A percentile compares a stretch with the other conserved stretches of the same genome.
These are phyloP conservation scores for Ustilago curta DNA, from an alignment of 1,284 basidiomycete genomes.

Conservation along the genomic window DNA sequence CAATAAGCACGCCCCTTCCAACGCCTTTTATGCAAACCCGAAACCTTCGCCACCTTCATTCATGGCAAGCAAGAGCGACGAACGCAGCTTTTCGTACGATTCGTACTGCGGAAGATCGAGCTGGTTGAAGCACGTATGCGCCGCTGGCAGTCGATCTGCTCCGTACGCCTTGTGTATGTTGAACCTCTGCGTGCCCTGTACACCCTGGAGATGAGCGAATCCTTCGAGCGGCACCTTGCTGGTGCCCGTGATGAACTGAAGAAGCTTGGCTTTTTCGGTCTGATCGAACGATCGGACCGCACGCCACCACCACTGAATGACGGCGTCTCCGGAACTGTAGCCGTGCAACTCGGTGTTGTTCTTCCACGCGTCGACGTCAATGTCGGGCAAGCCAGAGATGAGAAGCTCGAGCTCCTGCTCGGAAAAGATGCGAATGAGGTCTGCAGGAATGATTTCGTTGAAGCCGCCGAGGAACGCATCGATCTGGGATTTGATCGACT, in stretches of 20 bases:
- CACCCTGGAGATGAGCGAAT: conserved; percentile 91
- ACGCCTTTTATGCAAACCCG: conserved; percentile 61
- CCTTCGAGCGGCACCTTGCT: conserved; percentile 94
- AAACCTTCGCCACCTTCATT: conserved; percentile 69
- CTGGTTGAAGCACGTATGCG: conserved; percentile 81
- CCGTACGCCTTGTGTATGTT: conserved; percentile 94
- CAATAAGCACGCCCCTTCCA: background rate
- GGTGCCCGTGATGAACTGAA: conserved; percentile 91
- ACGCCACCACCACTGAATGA: conserved; percentile 99
- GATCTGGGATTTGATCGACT: conserved; percentile 77
- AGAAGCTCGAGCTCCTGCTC: conserved; percentile 98
- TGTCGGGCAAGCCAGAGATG: conserved; percentile 97
- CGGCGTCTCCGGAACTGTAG: conserved; percentile 80
- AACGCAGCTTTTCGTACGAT: conserved; percentile 63
- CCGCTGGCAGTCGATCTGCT: conserved; percentile 86
- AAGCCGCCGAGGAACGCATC: conserved; percentile 90
- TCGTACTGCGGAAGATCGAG: conserved; percentile 69
- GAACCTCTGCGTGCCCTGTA: conserved; percentile 93
- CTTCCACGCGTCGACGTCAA: conserved; percentile 98
- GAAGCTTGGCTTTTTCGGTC: conserved; percentile 87
- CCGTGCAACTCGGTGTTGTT: conserved; percentile 93
- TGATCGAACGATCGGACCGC: conserved; percentile 97
- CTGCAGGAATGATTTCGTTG: conserved; percentile 87
- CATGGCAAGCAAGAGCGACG: conserved; percentile 59
- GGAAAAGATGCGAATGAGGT: conserved; percentile 79